Evolutionary conservation across 768 basidiomycete genomes (phyloP).

Genomic region (Tubosaeta sp.): DNA sequence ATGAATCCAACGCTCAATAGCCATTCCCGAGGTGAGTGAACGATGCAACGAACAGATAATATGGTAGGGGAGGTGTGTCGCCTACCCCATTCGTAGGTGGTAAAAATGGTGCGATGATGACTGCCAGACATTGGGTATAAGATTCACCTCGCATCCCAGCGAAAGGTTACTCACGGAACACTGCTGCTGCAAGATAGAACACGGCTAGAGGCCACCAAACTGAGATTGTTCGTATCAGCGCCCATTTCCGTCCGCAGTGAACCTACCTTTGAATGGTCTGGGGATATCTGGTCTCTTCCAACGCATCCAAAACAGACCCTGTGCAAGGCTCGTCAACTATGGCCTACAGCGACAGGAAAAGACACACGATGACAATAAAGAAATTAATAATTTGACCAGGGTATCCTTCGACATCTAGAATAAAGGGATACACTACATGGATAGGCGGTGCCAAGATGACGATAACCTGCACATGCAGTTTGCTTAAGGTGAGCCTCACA

Average conservation of each 20-base stretch:
- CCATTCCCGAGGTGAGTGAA: constrained; percentile 19
- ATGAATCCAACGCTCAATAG: constrained; percentile 30
- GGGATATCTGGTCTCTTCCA: constrained; percentile 44
- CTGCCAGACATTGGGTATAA: constrained; percentile 20
- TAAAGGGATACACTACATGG: constrained; percentile 54
- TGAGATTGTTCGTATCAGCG: constrained; percentile 13
- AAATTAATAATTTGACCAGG: constrained; percentile 54
- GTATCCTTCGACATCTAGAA: constrained; percentile 49
- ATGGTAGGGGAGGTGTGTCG: constrained; percentile 57
- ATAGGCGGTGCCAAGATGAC: constrained; percentile 54
- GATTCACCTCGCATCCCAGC: constrained; percentile 11
- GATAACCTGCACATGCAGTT: constrained; percentile 36
- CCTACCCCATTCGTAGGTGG: constrained; percentile 50
- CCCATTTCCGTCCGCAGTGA: neutral
- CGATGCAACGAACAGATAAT: constrained; percentile 40
- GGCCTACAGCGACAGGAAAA: constrained; percentile 25
- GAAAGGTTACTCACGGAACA: constrained; percentile 40
- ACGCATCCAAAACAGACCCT: constrained; percentile 56
- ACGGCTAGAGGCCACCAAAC: constrained; percentile 55
- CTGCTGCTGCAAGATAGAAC: constrained; percentile 49
- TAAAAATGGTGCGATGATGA: constrained; percentile 54
- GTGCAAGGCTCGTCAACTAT: neutral
- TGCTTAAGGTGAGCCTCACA: neutral
- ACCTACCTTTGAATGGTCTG: constrained; percentile 51
- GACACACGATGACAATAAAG: constrained; percentile 51